Base-by-base conservation (phyloP, 495 filamentous ascomycete genomes). In the Melanomma pulvis-pyrius region DNA sequence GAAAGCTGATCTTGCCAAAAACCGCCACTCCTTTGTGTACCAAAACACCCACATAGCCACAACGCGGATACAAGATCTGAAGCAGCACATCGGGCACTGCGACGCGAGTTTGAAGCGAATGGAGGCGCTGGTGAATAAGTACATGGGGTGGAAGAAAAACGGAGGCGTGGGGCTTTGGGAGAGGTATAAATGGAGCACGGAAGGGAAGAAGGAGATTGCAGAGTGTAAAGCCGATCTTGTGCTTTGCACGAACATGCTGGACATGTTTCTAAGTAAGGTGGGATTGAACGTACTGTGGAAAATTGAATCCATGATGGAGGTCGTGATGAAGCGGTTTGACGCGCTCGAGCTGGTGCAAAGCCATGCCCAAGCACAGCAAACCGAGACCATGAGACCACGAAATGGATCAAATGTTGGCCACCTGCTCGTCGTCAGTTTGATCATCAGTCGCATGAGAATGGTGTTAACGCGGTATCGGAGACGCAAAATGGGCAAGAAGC, bases 181-280 rank as follows among this genome's bases (percentile, higher is more conserved):
- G 17, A 34, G 41, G n/a, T 69, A 59, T 30, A 32, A 24, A 11
- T 69, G 66, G 66, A 61, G 51, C 7, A 54, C 24, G 7, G 48
- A 58, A 22, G 66, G 66, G 17, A 69, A 64, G 41, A 58, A 56
- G 24, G 66, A 69, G 48, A 64, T 69, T 26, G 60, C 59, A 15
- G 54, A 64, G 19, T 32, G 39, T 11, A 59, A 63, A 39, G 32
- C 26, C 1, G 66, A 69, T 64, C 30, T 69, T 47, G 49, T 69
- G 21, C 15, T 69, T 5, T 30, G 44, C 3, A 63, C 34, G 21
- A 26, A 4, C 1, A 24, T 60, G 52, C 54, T 69, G 19, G 60
- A 69, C 26, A 17, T 58, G 17, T 69, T 63, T 53, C 47, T 68
- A 11, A 22, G 19, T 34, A 63, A 53, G 29, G 53, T 51, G 24